Evolutionary conservation across 1,284 basidiomycete genomes (phyloP), one percentile per base, ranked within the genome.

Genomic region (Naganishia liquefaciens): DNA sequence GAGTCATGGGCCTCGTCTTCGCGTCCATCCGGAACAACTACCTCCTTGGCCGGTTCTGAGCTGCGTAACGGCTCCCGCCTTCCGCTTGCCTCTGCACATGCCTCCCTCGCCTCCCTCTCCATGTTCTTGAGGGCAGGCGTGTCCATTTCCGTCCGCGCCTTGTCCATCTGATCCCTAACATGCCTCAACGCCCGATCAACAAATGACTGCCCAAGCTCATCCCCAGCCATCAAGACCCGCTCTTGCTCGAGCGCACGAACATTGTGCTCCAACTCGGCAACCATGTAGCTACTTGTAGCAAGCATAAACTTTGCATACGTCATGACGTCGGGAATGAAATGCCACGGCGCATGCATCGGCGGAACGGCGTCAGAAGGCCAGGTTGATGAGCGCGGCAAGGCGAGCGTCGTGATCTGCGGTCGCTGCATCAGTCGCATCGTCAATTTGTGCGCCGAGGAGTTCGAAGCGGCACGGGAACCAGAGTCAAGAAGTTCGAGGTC

Each of bases 361-460:
- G 90, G 88, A n/a, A 98, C 80, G 0, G 93, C 83, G 67, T 93
- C 90, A 3, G 90, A 96, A 15, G 93, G 95, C 93, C 94, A 99
- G 1, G 92, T 92, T 9, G 82, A 75, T 0, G 94, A 95, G 30
- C 91, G 87, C 50, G 95, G 95, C 13, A 99, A 82, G 2, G 96
- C 94, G n/a, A 99, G 84, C 0, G 93, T 96, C 3, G 93, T 94
- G 72, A 96, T 91, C 73, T 92, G 91, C 3, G 94, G 94, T 7
- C 95, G 86, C 73, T 94, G 89, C 70, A 99, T 87, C 5, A 99
- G 84, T 21, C 93, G 88, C 88, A 99, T 89, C 47, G 86, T 86
- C 70, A 95, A 80, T 4, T 67, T 70, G 61, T 77, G 76, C 2
- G 61, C 15, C 5, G 53, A 51, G 1, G 54, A n/a, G 37, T 64